Percentiles rank a stretch among this genome's conserved stretches.
Evolutionary conservation across 305 asterid genomes (phyloP).

Genomic region (Fraxinus sp.): DNA sequence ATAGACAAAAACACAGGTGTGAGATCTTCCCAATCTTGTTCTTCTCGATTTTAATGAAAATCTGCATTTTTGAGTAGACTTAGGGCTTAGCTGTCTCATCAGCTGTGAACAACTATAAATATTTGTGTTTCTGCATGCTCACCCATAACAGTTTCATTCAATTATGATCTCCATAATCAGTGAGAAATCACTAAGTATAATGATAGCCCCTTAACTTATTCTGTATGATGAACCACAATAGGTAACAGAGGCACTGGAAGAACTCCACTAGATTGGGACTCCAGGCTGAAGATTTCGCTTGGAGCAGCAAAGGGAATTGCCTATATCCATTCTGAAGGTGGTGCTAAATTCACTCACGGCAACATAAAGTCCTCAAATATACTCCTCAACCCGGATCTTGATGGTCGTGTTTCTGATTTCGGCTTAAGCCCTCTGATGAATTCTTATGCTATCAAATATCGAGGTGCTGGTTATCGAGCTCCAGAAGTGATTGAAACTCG

Average conservation of each 20-base stretch:
- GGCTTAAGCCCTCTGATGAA: conserved; percentile 64
- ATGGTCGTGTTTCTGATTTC: conserved; percentile 67
- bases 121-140: neutral
- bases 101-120: neutral
- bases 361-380: conserved; percentile 84
- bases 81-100: neutral
- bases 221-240: conserved; percentile 19
- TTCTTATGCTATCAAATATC: conserved; percentile 48
- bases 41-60: neutral
- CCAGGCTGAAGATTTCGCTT: conserved; percentile 70
- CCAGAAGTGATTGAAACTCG: conserved; percentile 83
- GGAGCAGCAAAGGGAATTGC: conserved; percentile 81
- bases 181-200: neutral
- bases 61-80: neutral
- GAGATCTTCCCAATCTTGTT: neutral
- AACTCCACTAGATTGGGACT: conserved; percentile 66
- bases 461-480: conserved; percentile 79
- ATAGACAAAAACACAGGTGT: neutral
- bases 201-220: neutral
- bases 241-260: conserved; percentile 59
- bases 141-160: neutral
- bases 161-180: neutral
- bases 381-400: conserved; percentile 51
- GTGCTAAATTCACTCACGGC: conserved; percentile 61
- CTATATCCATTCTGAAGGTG: conserved; percentile 72